phyloP scores from a whole-genome alignment of 2,329 filamentous ascomycete genomes.

The Xylariales sp. region DNA sequence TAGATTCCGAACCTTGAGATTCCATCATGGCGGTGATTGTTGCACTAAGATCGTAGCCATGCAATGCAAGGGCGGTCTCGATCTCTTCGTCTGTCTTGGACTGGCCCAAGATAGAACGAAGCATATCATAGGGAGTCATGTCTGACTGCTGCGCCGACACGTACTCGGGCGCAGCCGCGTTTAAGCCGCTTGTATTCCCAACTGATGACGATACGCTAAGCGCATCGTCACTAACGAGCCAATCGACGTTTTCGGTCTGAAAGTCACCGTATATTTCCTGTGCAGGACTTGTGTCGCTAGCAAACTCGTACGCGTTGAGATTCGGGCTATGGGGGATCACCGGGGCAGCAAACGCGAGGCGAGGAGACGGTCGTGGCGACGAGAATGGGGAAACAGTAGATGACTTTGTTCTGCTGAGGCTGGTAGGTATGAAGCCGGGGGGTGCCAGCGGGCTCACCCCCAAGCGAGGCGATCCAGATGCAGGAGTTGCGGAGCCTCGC shows the following conservation, averaged over 20 bases:
- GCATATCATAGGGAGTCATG: constrained; percentile 98
- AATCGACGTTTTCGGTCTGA: constrained; percentile 94
- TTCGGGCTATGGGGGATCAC: constrained; percentile 93
- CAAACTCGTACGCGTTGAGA: constrained; percentile 94
- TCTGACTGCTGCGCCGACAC: constrained; percentile 76
- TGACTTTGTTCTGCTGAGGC: constrained; percentile 80
- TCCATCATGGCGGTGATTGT: constrained; percentile 93
- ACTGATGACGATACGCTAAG: constrained; percentile 82
- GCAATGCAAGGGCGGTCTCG: constrained; percentile 85
- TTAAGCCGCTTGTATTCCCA: constrained; percentile 76
- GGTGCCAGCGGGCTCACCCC: constrained; percentile 86
- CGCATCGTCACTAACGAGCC: constrained; percentile 91
- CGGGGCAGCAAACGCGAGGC: constrained; percentile 89
- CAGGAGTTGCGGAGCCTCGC: constrained; percentile 84
- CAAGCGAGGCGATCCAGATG: constrained; percentile 84
- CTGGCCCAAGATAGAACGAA: constrained; percentile 92
- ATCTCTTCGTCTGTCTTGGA: constrained; percentile 94
- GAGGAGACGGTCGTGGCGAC: constrained; percentile 91
- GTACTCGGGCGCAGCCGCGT: constrained; percentile 85
- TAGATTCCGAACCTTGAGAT: constrained; percentile 65
- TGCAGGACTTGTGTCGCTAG: constrained; percentile 81
- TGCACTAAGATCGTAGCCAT: constrained; percentile 92
- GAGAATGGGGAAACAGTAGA: constrained; percentile 89
- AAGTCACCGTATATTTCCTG: constrained; percentile 91
- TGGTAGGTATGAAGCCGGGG: constrained; percentile 83